Evolutionary conservation across 1,284 basidiomycete genomes (phyloP).

Genomic region (Vanrija humicola): DNA sequence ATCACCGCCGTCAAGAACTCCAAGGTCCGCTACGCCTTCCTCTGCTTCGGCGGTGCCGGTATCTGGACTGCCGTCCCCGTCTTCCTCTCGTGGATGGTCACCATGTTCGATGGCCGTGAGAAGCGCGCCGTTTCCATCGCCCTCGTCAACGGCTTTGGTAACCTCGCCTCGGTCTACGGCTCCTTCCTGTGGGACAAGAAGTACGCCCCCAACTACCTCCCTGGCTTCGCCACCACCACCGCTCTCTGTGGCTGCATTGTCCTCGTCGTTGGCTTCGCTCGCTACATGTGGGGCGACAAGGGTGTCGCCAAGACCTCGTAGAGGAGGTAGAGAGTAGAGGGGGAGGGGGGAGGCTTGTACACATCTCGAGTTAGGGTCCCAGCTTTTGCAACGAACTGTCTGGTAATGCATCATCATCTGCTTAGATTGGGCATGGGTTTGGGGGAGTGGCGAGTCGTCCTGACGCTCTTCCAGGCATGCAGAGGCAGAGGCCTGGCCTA

Average conservation of each 20-base stretch:
- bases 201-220: conserved; percentile 37
- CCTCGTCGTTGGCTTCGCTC: conserved; percentile 18
- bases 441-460: no score
- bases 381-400: no score
- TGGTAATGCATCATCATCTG: no score
- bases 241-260: conserved; percentile 34
- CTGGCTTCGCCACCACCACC: conserved; percentile 42
- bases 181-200: conserved; percentile 46
- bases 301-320: conserved; percentile 21
- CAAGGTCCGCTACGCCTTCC: conserved; percentile 44
- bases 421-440: no score
- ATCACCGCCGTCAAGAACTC: conserved; percentile 33
- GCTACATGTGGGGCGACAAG: conserved; percentile 39
- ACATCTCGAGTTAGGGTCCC: no score
- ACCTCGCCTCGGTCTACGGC: conserved; percentile 43
- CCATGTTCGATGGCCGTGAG: conserved; percentile 45
- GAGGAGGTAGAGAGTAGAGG: no score
- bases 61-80: conserved; percentile 45
- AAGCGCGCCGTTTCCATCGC: conserved; percentile 46
- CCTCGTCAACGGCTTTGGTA: conserved; percentile 44
- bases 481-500: no score
- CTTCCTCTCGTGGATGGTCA: conserved; percentile 44
- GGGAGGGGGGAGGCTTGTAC: no score
- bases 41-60: conserved; percentile 47
- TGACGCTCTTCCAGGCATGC: no score